Base-by-base conservation (phyloP, 2,329 filamentous ascomycete species). In the Nigrospora osmanthi region DNA sequence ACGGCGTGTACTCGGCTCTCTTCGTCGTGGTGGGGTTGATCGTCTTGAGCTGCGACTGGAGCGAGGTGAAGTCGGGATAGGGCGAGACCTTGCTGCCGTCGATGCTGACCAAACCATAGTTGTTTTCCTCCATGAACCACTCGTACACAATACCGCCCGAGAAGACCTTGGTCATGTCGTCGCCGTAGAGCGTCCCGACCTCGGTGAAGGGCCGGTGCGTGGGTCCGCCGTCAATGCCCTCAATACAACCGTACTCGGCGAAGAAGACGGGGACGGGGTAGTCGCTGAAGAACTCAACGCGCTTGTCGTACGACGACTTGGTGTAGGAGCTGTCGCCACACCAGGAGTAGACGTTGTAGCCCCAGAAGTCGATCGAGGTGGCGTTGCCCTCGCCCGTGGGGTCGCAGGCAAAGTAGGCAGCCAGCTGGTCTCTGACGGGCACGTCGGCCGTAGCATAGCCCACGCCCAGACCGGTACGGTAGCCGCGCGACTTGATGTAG, bases 321-420 rank as follows among this genome's bases (percentile, higher is more conserved):
- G 73, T 61, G 71, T 85, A 93, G 58, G 73, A 80, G 60, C 87
- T 95, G 56, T 90, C 67, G 55, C 91, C 93, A 65, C 93, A 98
- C 93, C 93, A 98, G 43, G 90, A 95, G 78, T 98, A 98, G 71
- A 97, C 95, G 77, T 98, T 98, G 84, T 97, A 97, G 48, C 93
- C 93, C 87, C 90, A 98, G 76, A 94, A 97, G 69, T 98, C 93
- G 54, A 97, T 95, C 49, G 85, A 66, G 11, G 59, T 57, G 11
- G 45, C 14, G 16, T 51, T 46, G 13, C 37, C 60, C 69, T 49
- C 68, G 10, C 73, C 70, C 32, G 73, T 62, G 49, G 80, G 66
- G 49, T 90, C 87, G 63, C 93, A 98, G 76, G 95, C 90, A 73
- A 98, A 96, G 78, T 95, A 98, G 63, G 89, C 72, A 55, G 89